Evolutionary conservation across 768 basidiomycete species (phyloP).

Genomic region (Suillus plorans): DNA sequence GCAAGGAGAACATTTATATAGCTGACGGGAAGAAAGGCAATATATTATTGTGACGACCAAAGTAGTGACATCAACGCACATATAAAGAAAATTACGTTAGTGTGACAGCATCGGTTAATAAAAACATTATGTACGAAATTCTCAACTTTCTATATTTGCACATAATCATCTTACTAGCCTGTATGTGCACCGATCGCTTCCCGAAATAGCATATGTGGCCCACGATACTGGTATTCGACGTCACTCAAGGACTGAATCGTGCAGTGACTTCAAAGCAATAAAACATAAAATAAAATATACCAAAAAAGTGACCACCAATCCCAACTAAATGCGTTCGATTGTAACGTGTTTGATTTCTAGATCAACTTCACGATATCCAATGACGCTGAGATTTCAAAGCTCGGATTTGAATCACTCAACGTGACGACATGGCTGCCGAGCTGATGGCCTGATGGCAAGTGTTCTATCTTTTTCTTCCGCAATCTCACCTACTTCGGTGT

Average conservation of each 20-base stretch:
- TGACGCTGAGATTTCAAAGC: neutral
- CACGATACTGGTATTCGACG: neutral
- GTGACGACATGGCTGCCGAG: conserved; percentile 3
- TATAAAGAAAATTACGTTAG: conserved; percentile 20
- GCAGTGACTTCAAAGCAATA: neutral
- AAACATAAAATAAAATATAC: neutral
- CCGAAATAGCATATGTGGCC: neutral
- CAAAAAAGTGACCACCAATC: neutral
- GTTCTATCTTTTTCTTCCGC: conserved; percentile 7
- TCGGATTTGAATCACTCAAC: neutral
- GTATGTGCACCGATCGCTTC: conserved; percentile 6
- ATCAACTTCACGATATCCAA: neutral
- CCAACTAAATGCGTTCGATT: neutral
- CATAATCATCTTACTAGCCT: neutral
- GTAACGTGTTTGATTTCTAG: neutral
- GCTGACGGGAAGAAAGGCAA: conserved; percentile 25
- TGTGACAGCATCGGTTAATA: conserved; percentile 25
- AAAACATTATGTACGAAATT: conserved; percentile 17
- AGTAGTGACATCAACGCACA: conserved; percentile 33
- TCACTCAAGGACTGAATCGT: neutral
- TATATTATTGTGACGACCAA: conserved; percentile 22
- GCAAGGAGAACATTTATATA: conserved; percentile 30
- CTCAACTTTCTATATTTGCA: conserved; percentile 3
- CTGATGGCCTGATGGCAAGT: neutral
- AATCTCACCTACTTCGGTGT: conserved; percentile 9